Evolutionary conservation across 768 basidiomycete species (phyloP).

Genomic region (Leccinum obscurum): DNA sequence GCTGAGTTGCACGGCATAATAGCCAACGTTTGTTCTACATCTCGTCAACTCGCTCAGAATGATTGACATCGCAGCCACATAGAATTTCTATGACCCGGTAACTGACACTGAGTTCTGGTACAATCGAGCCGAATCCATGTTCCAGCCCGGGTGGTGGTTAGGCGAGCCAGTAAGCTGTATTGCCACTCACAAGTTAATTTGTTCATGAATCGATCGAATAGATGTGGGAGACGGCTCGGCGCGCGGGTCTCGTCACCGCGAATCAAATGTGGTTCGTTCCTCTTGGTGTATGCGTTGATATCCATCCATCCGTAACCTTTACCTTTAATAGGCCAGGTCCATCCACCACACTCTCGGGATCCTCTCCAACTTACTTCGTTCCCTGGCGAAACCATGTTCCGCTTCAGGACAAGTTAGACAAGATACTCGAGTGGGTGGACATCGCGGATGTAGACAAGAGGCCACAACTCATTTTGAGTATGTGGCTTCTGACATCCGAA

Average conservation of each 20-base stretch:
- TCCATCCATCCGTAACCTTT: neutral
- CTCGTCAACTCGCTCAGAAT: neutral
- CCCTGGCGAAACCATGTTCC: constrained; percentile 69
- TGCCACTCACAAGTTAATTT: neutral
- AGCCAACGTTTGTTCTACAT: constrained; percentile 61
- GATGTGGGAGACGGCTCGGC: constrained; percentile 91
- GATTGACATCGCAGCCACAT: neutral
- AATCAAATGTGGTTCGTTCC: constrained; percentile 86
- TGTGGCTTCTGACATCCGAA: constrained; percentile 14
- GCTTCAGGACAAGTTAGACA: constrained; percentile 67
- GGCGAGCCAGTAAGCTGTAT: constrained; percentile 79
- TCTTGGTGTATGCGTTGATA: neutral
- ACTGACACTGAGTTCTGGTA: constrained; percentile 69
- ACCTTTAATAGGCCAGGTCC: constrained; percentile 71
- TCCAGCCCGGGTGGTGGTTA: constrained; percentile 79
- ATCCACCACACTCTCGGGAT: constrained; percentile 63
- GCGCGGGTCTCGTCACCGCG: constrained; percentile 71
- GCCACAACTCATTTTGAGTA: constrained; percentile 78
- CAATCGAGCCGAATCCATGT: constrained; percentile 57
- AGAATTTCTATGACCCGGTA: constrained; percentile 88
- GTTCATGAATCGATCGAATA: constrained; percentile 29
- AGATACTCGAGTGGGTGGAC: constrained; percentile 83
- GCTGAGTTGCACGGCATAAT: constrained; percentile 92
- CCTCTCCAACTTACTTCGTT: constrained; percentile 70
- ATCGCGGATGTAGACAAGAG: constrained; percentile 60